These are phyloP conservation scores for Symbiodinium pilosum DNA, from an alignment of 73 alveolate genomes.

Conservation along the genomic window DNA sequence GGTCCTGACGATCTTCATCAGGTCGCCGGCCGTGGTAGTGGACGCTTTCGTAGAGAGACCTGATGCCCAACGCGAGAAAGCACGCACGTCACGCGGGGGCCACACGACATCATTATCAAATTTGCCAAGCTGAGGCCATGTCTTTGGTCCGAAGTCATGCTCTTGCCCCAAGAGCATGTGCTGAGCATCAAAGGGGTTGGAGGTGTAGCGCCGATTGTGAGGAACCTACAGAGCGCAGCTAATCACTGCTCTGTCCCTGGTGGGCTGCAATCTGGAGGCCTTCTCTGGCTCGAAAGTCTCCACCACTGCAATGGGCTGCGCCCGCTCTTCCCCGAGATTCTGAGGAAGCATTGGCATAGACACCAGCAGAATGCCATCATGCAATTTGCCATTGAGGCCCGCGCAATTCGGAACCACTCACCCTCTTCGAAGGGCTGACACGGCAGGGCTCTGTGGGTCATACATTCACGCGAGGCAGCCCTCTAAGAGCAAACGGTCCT, in stretches of 20 bases:
- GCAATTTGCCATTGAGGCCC: not conserved
- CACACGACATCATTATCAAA: not conserved
- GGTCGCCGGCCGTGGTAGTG: slow-evolving; percentile 91
- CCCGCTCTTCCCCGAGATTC: slow-evolving; percentile 68
- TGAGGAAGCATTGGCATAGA: not conserved
- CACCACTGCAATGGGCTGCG: slow-evolving; percentile 40
- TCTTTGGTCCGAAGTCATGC: slow-evolving; percentile 88
- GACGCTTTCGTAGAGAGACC: slow-evolving; percentile 79
- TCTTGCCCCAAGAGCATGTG: slow-evolving; percentile 73
- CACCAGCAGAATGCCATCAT: not conserved
- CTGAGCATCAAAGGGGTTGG: slow-evolving; percentile 75
- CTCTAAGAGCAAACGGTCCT: too few species aligned
- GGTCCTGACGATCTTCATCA: slow-evolving; percentile 63
- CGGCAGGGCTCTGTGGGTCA: not conserved
- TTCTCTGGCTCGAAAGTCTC: slow-evolving; percentile 55
- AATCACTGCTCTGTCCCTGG: not conserved
- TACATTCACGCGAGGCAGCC: too few species aligned
- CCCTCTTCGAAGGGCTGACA: slow-evolving; percentile 92
- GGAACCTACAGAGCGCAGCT: slow-evolving; percentile 39
- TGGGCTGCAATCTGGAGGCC: not conserved
- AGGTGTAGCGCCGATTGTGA: slow-evolving; percentile 66
- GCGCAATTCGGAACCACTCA: slow-evolving; percentile 53
- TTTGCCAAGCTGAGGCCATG: not conserved
- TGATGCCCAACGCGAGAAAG: not conserved
- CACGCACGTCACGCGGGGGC: too few species aligned